Conservation (phyloP, 345 rosid species). For the Ricinus communis region DNA sequence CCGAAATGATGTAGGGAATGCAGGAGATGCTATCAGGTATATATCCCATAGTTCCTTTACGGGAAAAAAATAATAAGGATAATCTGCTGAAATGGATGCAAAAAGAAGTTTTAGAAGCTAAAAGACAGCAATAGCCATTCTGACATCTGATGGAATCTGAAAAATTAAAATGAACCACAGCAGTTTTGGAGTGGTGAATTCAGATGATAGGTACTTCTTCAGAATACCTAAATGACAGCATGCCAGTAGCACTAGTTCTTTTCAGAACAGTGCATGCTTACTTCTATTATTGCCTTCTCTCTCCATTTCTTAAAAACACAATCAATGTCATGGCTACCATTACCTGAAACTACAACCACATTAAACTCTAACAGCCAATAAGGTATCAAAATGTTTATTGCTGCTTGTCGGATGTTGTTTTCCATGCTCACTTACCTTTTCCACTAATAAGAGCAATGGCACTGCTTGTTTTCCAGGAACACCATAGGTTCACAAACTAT, state of each 20-base stretch:
- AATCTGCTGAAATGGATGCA: neutral
- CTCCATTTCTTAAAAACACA: neutral
- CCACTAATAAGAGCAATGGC: neutral
- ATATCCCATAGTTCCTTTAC: conserved; percentile 4
- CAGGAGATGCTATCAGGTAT: conserved; percentile 43
- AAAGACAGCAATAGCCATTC: neutral
- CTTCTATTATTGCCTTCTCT: neutral
- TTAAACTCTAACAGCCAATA: neutral
- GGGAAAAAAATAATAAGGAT: neutral
- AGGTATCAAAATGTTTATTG: no score
- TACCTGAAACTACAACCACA: neutral
- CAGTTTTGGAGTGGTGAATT: neutral
- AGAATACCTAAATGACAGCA: no score
- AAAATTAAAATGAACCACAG: neutral
- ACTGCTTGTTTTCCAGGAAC: neutral
- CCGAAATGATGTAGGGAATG: conserved; percentile 44
- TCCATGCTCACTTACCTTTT: neutral
- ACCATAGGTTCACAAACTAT: neutral
- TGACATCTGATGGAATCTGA: neutral
- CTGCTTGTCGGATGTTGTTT: neutral
- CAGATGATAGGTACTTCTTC: neutral
- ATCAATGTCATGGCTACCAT: neutral
- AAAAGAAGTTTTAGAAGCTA: neutral
- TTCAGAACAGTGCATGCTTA: neutral
- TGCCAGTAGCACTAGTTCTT: neutral